Evolutionary conservation across 768 basidiomycete genomes (phyloP).

Genomic region (Boletus fagicola): DNA sequence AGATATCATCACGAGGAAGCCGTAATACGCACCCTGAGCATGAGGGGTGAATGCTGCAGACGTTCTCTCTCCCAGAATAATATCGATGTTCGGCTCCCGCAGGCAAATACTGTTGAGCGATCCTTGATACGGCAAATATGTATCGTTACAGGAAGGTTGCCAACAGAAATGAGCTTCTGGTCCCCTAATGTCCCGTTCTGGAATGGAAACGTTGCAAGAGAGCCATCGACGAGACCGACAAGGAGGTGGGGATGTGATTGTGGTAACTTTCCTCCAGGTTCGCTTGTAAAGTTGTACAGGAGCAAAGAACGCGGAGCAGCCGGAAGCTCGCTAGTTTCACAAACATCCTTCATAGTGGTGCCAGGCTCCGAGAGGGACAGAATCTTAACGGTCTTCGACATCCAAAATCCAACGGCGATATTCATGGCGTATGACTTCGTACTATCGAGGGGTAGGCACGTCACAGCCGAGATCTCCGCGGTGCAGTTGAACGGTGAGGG

Average conservation of each 20-base stretch:
- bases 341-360: slow-evolving; percentile 21
- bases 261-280: slow-evolving; percentile 33
- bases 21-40: slow-evolving; percentile 53
- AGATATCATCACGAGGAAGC: neutral
- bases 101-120: slow-evolving; percentile 61
- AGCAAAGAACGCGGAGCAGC: slow-evolving; percentile 46
- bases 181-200: slow-evolving; percentile 41
- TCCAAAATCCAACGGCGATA: slow-evolving; percentile 77
- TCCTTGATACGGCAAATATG: slow-evolving; percentile 54
- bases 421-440: slow-evolving; percentile 44
- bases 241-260: slow-evolving; percentile 58
- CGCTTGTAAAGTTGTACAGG: slow-evolving; percentile 56
- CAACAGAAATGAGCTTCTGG: slow-evolving; percentile 61
- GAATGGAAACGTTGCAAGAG: slow-evolving; percentile 56
- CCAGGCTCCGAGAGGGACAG: slow-evolving; percentile 36
- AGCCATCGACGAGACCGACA: slow-evolving; percentile 74
- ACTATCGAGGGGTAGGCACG: slow-evolving; percentile 56
- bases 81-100: slow-evolving; percentile 66
- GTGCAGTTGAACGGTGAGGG: slow-evolving; percentile 16
- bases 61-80: slow-evolving; percentile 66
- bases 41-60: slow-evolving; percentile 66
- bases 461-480: slow-evolving; percentile 68
- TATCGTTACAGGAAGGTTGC: slow-evolving; percentile 63
- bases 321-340: slow-evolving; percentile 35
- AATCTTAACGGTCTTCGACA: slow-evolving; percentile 59